These are phyloP conservation scores for Kwoniella pini DNA, from an alignment of 768 basidiomycete species.

Conservation along the genomic window DNA sequence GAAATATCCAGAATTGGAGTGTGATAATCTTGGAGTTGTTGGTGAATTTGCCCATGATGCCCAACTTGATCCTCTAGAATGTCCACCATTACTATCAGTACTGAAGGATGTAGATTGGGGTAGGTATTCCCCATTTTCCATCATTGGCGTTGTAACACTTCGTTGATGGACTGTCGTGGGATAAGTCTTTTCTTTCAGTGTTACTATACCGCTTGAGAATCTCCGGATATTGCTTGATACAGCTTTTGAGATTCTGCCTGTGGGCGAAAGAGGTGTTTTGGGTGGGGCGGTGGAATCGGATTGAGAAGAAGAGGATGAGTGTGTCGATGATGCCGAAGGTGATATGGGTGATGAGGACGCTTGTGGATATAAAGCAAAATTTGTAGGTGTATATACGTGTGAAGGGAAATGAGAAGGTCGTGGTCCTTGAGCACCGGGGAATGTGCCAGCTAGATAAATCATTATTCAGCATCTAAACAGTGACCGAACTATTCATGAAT, in stretches of 20 bases:
- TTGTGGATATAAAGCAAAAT: slow-evolving; percentile 16
- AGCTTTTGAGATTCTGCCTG: slow-evolving; percentile 13
- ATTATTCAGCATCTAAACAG: neutral
- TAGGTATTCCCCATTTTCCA: slow-evolving; percentile 5
- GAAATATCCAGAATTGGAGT: slow-evolving; percentile 18
- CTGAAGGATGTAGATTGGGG: neutral
- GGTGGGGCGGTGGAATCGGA: slow-evolving; percentile 22
- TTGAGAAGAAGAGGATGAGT: slow-evolving; percentile 16
- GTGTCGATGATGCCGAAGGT: slow-evolving; percentile 17
- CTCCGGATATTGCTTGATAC: slow-evolving; percentile 11
- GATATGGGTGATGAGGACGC: slow-evolving; percentile 4
- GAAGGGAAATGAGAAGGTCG: slow-evolving; percentile 27
- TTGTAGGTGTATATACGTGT: slow-evolving; percentile 29
- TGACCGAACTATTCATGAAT: too few relatives aligned
- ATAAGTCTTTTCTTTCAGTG: slow-evolving; percentile 11
- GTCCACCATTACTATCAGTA: slow-evolving; percentile 4
- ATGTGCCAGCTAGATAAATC: slow-evolving; percentile 16
- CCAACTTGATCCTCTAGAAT: slow-evolving; percentile 10
- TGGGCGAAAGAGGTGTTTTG: slow-evolving; percentile 20
- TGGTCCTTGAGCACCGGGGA: slow-evolving; percentile 28
- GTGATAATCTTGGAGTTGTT: neutral
- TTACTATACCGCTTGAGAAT: slow-evolving; percentile 8
- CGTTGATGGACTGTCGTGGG: neutral
- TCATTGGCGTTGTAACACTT: slow-evolving; percentile 5
- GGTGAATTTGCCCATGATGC: slow-evolving; percentile 4